Evolutionary conservation across 306 rosid species (phyloP).

Genomic region (Quillaja saponaria): DNA sequence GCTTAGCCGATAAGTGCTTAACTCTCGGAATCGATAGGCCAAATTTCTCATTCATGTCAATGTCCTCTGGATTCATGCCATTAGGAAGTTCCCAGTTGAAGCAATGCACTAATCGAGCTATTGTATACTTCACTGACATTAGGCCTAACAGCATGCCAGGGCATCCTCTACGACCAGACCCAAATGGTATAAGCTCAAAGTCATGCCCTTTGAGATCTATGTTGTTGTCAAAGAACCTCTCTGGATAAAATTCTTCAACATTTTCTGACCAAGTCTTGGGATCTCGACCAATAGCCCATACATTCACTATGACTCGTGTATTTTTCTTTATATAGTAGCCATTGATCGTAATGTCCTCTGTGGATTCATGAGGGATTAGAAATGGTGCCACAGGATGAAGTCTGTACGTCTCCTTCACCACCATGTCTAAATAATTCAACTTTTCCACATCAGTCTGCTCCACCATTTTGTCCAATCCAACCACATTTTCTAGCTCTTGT

Average conservation of each 20-base stretch:
- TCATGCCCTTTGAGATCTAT: conserved; percentile 34
- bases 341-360: conserved; percentile 6
- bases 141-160: conserved; percentile 21
- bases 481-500: conserved; percentile 32
- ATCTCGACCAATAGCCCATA: conserved; percentile 44
- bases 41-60: conserved; percentile 41
- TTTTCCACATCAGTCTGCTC: conserved; percentile 39
- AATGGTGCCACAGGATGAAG: conserved; percentile 39
- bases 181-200: conserved; percentile 46
- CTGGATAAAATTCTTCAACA: conserved; percentile 38
- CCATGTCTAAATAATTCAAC: conserved; percentile 35
- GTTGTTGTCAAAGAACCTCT: conserved; percentile 31
- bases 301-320: conserved; percentile 17
- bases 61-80: conserved; percentile 9
- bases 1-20: conserved; percentile 20
- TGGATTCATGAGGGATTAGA: conserved; percentile 21
- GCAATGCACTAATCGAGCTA: conserved; percentile 38
- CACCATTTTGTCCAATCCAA: conserved; percentile 38
- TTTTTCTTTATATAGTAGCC: conserved; percentile 26
- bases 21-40: conserved; percentile 11
- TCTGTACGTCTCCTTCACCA: conserved; percentile 45
- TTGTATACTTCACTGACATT: not conserved
- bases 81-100: conserved; percentile 47
- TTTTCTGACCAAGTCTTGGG: conserved; percentile 40
- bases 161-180: conserved; percentile 23